Base-by-base conservation (phyloP, 495 filamentous ascomycete genomes). In the Parathielavia appendiculata region DNA sequence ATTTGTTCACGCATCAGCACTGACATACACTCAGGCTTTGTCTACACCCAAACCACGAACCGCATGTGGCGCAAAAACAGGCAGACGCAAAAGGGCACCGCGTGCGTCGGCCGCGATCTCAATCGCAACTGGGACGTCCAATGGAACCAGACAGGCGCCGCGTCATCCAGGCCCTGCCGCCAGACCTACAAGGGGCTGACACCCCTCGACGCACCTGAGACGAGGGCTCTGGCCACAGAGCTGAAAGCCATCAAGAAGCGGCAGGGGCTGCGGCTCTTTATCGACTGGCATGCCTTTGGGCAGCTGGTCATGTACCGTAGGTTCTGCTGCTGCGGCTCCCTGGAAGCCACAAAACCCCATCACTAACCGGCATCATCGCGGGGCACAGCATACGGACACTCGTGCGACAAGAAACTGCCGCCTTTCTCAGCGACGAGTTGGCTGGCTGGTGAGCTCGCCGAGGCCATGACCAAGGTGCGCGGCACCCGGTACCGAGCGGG, bases 51-150 rank as follows among this genome's bases (percentile, higher is more conserved):
- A 60, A 79, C 77, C 36, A 77, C 52, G 19, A 67, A 81, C 54
- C 78, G 83, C 12, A 66, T 85, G 22, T 86, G 83, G 83, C 76
- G 83, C 60, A 86, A 86, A 67, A 86, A 85, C 70, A 72, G 83
- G 4, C 79, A 83, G 43, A 58, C 65, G 3, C 72, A 68, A 36
- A 51, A 64, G 2, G 73, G 72, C 45, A 73, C 66, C 51, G 66
- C 70, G 23, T 84, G 79, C 59, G 50, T 83, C 30, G 83, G 82
- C n/a, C 74, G 72, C n/a, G 82, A 85, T 64, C 79, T 83, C 67
- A 84, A 86, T 69, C 76, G 82, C 44, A 86, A 86, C 73, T 86
- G 83, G 81, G 66, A 78, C 20, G 74, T 66, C 60, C 65, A 78
- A 49, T 83, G 81, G 81, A 64, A 66, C 16, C 69, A 76, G 13